Evolutionary conservation across 768 basidiomycete genomes (phyloP).

Genomic region (Mycena vulgaris): DNA sequence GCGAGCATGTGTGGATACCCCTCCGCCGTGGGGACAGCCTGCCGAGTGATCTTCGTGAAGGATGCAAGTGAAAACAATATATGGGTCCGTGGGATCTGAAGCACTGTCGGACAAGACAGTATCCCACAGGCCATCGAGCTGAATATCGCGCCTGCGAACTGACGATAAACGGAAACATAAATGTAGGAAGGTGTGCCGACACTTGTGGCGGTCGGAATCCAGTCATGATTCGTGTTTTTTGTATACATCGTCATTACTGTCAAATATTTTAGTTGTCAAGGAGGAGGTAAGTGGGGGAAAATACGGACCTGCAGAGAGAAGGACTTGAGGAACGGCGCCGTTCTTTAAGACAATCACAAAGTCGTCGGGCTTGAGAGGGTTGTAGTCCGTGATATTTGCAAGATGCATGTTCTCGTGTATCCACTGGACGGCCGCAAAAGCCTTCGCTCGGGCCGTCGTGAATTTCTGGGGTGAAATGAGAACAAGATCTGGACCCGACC

Average conservation of each 20-base stretch:
- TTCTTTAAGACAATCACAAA: conserved; percentile 1
- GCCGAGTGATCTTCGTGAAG: neutral
- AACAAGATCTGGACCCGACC: neutral
- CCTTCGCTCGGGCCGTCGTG: neutral
- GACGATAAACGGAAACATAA: neutral
- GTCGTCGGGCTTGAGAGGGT: conserved; percentile 9
- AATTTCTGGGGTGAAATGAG: conserved; percentile 5
- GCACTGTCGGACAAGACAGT: neutral
- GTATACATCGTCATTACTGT: conserved; percentile 13
- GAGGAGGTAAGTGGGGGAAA: neutral
- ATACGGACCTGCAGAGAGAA: neutral
- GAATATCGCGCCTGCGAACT: neutral
- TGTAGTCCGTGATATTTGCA: conserved; percentile 22
- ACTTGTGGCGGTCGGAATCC: neutral
- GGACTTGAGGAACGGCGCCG: neutral
- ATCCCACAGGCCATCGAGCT: conserved; percentile 1
- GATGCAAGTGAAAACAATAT: conserved; percentile 18
- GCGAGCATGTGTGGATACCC: too few relatives aligned
- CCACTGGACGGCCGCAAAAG: conserved; percentile 15
- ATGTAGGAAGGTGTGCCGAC: conserved; percentile 15
- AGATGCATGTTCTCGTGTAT: conserved; percentile 32
- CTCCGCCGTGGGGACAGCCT: conserved; percentile 6
- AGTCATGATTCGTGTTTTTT: conserved; percentile 13
- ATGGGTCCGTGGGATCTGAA: conserved; percentile 10
- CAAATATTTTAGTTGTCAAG: too few relatives aligned